Base-by-base conservation (phyloP, 176 grass and related monocot genomes). In the Olyra latifolia region DNA sequence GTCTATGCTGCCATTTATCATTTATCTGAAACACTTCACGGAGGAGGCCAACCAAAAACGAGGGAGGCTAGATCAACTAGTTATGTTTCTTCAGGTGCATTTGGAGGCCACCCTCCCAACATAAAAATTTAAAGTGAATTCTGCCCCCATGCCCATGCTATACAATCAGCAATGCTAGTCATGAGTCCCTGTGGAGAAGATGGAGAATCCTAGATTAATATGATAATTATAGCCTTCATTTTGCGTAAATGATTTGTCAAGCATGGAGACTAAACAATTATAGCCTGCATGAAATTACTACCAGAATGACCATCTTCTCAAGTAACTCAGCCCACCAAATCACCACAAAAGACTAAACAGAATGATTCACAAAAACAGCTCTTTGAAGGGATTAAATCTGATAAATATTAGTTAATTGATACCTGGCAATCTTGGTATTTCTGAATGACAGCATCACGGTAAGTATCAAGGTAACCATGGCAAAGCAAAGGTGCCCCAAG, bases 401-500 rank as follows among this genome's bases (percentile, higher is more conserved):
- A 64, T 56, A 3, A 72, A 66, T 10, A 67, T 86, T 29, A 49
- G 65, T 44, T 71, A 47, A 66, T 54, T 59, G 61, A 38, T 99
- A 99, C 97, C 93, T 99, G 32, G 79, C 42, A 46, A 99, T 99
- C 75, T 93, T 99, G 79, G 93, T 84, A 67, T 85, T 99, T 99
- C 97, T 94, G 77, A 93, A 93, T 54, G 89, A 87, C 71, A 99
- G 57, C 97, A 99, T 99, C 49, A 96, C 45, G 43, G 90, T 90
- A 28, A 96, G 93, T 82, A 99, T 91, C 52, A 91, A 78, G 0
- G 97, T 75, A 82, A 93, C 97, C 81, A 93, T 72, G 15, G 93
- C 90, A 59, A 99, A 89, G 80, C 92, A 99, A 66, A 99, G 75
- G 76, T 99, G 97, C 71, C 95, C 97, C 84, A 99, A 87, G 15